A percentile compares a stretch with the other conserved stretches of the same genome.
phyloP scores from a whole-genome alignment of 2,329 filamentous ascomycete genomes.

The Sporothrix dimorphospora region DNA sequence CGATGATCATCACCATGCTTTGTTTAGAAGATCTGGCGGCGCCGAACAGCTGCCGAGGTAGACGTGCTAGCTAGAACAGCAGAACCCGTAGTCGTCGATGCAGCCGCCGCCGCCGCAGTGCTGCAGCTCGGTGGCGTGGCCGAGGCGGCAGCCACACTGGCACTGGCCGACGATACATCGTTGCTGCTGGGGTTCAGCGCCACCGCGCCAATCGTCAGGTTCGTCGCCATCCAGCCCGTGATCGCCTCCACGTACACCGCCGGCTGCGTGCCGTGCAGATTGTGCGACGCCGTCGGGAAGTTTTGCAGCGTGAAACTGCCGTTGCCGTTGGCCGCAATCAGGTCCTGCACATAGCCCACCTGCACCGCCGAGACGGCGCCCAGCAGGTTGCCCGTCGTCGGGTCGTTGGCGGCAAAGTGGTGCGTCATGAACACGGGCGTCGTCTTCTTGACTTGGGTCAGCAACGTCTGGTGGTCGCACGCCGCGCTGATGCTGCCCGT shows the following conservation, averaged over 20 bases:
- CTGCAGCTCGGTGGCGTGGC: background rate
- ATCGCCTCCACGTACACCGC: constrained; percentile 12
- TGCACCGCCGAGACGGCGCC: constrained; percentile 1
- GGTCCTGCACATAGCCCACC: constrained; percentile 11
- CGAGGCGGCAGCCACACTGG: background rate
- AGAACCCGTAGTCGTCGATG: background rate
- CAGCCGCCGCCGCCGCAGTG: background rate
- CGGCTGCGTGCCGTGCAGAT: constrained; percentile 9
- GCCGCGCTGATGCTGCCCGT: background rate
- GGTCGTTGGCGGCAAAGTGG: constrained; percentile 11
- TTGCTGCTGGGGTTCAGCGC: background rate
- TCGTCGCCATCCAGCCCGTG: constrained; percentile 1
- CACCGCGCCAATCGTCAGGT: constrained; percentile 10
- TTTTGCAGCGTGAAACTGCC: background rate
- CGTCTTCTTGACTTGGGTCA: background rate
- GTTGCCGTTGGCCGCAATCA: constrained; percentile 13
- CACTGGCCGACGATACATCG: background rate
- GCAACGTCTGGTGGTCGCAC: constrained; percentile 6
- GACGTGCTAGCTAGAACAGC: background rate
- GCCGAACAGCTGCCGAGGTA: background rate
- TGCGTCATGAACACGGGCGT: constrained; percentile 1
- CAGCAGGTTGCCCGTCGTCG: background rate
- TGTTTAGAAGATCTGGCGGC: background rate
- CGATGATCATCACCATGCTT: too few relatives aligned
- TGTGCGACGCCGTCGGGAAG: constrained; percentile 13